Percentiles rank a stretch among this genome's conserved stretches.
Evolutionary conservation across 768 basidiomycete genomes (phyloP).

Genomic region (Lentinus tigrinus): DNA sequence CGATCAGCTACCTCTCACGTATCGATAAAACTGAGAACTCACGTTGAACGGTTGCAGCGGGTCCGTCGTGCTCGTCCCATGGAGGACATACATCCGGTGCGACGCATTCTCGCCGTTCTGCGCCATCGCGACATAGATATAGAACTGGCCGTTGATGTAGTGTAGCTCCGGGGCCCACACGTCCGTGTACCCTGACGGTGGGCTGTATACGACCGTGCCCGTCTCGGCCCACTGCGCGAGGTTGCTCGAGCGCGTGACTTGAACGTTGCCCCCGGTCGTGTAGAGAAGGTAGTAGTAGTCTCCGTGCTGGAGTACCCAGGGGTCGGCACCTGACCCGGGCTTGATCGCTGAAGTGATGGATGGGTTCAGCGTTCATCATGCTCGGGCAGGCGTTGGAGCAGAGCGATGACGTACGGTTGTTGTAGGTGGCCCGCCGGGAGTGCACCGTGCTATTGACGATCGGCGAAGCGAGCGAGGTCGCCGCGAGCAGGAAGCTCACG

Average conservation of each 20-base stretch:
- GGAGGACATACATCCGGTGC: constrained; percentile 1
- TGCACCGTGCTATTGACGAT: neutral
- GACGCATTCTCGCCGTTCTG: neutral
- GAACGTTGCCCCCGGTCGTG: neutral
- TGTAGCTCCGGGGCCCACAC: neutral
- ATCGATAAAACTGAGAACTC: neutral
- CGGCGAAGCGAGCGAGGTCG: neutral
- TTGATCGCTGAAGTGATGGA: neutral
- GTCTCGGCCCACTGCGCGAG: neutral
- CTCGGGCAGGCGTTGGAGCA: neutral
- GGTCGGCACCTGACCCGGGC: neutral
- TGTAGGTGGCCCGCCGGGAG: neutral
- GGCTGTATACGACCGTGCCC: neutral
- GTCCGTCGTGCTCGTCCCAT: neutral
- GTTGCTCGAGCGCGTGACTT: neutral
- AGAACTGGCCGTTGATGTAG: neutral
- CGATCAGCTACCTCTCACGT: neutral
- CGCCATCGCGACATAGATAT: constrained; percentile 1
- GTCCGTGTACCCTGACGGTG: neutral
- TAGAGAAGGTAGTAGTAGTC: neutral
- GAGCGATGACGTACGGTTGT: neutral
- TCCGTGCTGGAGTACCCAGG: neutral
- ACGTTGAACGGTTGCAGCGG: neutral
- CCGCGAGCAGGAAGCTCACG: neutral
- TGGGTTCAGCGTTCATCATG: neutral